Conservation (phyloP, 177 flowering plant species). For the Telopea speciosissima region DNA sequence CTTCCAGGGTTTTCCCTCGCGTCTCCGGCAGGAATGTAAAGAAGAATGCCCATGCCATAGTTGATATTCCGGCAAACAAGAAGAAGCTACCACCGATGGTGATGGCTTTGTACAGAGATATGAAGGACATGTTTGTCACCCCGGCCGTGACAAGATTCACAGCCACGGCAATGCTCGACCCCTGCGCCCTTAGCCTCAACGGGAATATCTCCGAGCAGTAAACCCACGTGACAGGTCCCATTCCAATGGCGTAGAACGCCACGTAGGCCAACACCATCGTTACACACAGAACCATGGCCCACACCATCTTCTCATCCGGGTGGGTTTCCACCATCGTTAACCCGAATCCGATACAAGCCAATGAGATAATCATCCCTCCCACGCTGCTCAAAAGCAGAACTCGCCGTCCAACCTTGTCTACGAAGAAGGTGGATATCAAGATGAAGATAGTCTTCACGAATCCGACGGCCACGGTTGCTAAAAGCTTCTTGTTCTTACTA, state of each 20-base stretch:
- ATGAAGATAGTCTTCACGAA: slow-evolving; percentile 36
- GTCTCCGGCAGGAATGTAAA: too few relatives aligned
- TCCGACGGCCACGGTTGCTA: slow-evolving; percentile 60
- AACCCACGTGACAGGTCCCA: slow-evolving; percentile 58
- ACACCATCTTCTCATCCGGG: slow-evolving; percentile 8
- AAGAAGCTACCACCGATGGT: slow-evolving; percentile 57
- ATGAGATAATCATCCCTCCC: slow-evolving; percentile 28
- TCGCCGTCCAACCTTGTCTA: slow-evolving; percentile 49
- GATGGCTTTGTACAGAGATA: slow-evolving; percentile 48
- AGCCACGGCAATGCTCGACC: slow-evolving; percentile 40
- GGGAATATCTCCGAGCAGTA: slow-evolving; percentile 61
- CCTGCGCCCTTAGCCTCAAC: slow-evolving; percentile 48
- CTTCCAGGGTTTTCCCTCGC: slow-evolving; percentile 48
- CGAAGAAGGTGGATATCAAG: slow-evolving; percentile 28
- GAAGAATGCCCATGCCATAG: slow-evolving; percentile 43
- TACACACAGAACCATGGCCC: slow-evolving; percentile 19
- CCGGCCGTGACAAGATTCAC: slow-evolving; percentile 47
- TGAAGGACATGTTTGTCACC: slow-evolving; percentile 32
- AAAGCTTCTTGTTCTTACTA: slow-evolving; percentile 36
- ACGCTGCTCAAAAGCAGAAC: slow-evolving; percentile 32
- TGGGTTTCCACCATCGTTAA: slow-evolving; percentile 35
- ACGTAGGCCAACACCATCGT: neutral
- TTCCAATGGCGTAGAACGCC: slow-evolving; percentile 36
- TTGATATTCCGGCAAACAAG: slow-evolving; percentile 35
- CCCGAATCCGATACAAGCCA: slow-evolving; percentile 30